Evolutionary conservation across 495 filamentous ascomycete genomes (phyloP), one percentile per base, ranked within the genome.

Genomic region (Collariella sp.): DNA sequence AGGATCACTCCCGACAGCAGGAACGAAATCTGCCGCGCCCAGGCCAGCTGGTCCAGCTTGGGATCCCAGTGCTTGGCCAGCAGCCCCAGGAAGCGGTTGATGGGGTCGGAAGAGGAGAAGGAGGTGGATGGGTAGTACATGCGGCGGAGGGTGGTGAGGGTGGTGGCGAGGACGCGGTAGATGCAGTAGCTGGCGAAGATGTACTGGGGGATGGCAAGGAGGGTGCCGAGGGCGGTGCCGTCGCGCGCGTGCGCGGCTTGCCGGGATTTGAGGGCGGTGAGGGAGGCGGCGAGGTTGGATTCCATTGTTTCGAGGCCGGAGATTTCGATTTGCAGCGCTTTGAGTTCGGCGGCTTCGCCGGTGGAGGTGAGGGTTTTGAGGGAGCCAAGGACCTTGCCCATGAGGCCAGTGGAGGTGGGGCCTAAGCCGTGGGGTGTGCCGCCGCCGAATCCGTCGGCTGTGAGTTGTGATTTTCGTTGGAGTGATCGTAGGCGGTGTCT

Each of bases 21-120:
- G 70, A 91, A 89, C 42, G 83, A 84, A 54, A 91, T 88, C 65
- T 85, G 83, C 22, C 83, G 78, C 16, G 83, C 80, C 86, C 86
- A 91, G 24, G 86, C 83, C 24, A 80, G 66, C 54, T 76, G 73
- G 65, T 88, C 84, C 34, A 88, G 74, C 50, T 81, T 79, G 12
- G 83, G 82, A 55, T 87, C 82, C 79, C 82, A 85, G 67, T 87
- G 80, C 50, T 80, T 79, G 12, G 85, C 84, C 12, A 89, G 62
- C 22, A 88, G 75, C n/a, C 83, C 82, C 40, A 89, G 76, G 55
- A 89, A 74, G 59, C 84, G 83, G 71, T 83, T 89, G 55, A 89
- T 83, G 15, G 86, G 86, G 64, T 90, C 87, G n/a, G 78, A 79
- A 36, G 76, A 78, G 9, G 84, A 82, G 67, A 84, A 85, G 24